Evolutionary conservation across 495 filamentous ascomycete genomes (phyloP), one percentile per base, ranked within the genome.

Genomic region (Hypoxylon lenormandii): DNA sequence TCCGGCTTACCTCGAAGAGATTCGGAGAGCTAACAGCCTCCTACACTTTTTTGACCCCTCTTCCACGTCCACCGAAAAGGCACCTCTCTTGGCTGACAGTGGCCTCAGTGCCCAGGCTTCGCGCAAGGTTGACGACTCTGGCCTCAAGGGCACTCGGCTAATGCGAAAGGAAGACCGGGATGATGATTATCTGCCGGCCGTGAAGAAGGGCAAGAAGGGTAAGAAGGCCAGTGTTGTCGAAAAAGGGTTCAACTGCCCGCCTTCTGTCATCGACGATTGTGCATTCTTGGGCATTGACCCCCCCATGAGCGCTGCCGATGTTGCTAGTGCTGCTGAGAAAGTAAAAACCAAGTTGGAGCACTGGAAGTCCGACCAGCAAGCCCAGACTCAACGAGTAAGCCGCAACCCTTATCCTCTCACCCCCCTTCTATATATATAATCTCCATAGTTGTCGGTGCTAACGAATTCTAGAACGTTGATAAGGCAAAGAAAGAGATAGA

Each of bases 41-140:
- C 90, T 97, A 60, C 88, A 89, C 51, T 94, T 92, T 85, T 93
- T 98, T 72, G 93, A 98, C 76, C 93, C 95, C 1, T 84, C 90
- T 2, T 73, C 75, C 52, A 50, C 50, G 30, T 88, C 87, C 48
- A 81, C 84, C 68, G 88, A 91, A 73, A 84, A 87, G 70, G 79
- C 85, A 18, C 80, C 83, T 15, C 89, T 92, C 72, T 86, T 91
- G 72, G 85, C 87, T 52, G 82, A 89, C 71, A 84, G 84, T 64
- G 83, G 85, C 33, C 76, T 84, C 42, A 84, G 78, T 28, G 94
- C 95, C 30, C 81, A 89, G 69, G 87, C 93, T 50, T 87, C 88
- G 70, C 90, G 94, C 68, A 96, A 86, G 36, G 90, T 97, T 11
- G 92, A 95, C 58, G 89, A 87, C 69, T 83, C 88, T 12, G 87